These are phyloP conservation scores for Phaeosphaeriaceae sp. DNA, from an alignment of 2,329 filamentous ascomycete species.

Conservation along the genomic window DNA sequence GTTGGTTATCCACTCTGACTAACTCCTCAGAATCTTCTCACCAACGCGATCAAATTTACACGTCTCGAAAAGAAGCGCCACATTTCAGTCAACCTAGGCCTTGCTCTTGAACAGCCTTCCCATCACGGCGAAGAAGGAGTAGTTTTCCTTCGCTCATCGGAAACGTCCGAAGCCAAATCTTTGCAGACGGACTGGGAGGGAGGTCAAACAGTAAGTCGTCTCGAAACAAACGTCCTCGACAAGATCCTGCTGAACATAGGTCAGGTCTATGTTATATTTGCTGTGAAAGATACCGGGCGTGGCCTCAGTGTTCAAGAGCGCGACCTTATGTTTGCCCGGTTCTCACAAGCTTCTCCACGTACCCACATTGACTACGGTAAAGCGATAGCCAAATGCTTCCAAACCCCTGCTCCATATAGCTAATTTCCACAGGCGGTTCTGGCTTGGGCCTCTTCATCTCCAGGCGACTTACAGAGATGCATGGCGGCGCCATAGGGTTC, in stretches of 20 bases:
- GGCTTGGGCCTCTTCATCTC: constrained; percentile 47
- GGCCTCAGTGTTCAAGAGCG: constrained; percentile 49
- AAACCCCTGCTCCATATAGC: too few species aligned
- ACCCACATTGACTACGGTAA: constrained; percentile 47
- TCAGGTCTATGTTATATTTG: constrained; percentile 45
- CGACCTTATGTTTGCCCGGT: constrained; percentile 40
- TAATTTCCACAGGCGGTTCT: too few species aligned
- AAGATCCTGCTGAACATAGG: not conserved
- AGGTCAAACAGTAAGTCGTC: constrained; percentile 21
- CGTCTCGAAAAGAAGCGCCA: constrained; percentile 42
- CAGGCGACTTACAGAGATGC: constrained; percentile 40
- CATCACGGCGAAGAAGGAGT: constrained; percentile 36
- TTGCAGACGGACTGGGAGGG: constrained; percentile 43
- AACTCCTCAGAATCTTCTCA: constrained; percentile 45
- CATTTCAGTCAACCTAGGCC: constrained; percentile 48
- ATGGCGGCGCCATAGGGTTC: constrained; percentile 45
- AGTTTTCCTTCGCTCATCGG: constrained; percentile 16
- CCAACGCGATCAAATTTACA: constrained; percentile 56
- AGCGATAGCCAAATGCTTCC: not conserved
- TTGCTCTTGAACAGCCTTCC: constrained; percentile 37
- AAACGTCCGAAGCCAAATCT: constrained; percentile 17
- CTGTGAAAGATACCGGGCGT: constrained; percentile 49
- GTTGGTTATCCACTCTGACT: not conserved
- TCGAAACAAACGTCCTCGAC: constrained; percentile 5
- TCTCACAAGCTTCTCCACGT: constrained; percentile 40